A percentile compares a stretch with the other conserved stretches of the same genome.
Evolutionary conservation across 2,329 filamentous ascomycete species (phyloP).

Genomic region (Byssothecium circinans): DNA sequence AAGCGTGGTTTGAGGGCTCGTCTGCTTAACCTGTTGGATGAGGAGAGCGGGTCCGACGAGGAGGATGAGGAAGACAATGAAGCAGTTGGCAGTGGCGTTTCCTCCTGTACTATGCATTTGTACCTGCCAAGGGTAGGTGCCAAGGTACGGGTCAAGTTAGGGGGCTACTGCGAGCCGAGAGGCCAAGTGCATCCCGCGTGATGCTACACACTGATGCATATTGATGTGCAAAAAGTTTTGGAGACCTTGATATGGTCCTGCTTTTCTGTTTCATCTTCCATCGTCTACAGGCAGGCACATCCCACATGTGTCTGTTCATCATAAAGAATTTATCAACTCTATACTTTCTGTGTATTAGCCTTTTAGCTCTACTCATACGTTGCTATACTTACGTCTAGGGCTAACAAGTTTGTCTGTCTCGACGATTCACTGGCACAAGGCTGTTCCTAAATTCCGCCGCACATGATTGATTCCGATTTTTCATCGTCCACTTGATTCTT

Average conservation of each 20-base stretch:
- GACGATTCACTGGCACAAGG: no score
- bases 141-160: conserved; percentile 56
- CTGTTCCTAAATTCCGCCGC: no score
- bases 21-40: conserved; percentile 48
- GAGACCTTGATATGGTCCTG: not conserved
- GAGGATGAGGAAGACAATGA: conserved; percentile 65
- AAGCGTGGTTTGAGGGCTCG: conserved; percentile 35
- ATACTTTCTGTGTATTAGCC: no score
- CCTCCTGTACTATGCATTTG: conserved; percentile 56
- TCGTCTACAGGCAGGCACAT: not conserved
- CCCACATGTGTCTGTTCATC: not conserved
- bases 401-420: no score
- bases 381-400: no score
- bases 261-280: not conserved
- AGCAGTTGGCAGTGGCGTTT: conserved; percentile 61
- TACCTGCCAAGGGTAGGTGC: not conserved
- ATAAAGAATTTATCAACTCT: not conserved
- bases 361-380: no score
- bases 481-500: no score
- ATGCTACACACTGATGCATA: not conserved
- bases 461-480: no score
- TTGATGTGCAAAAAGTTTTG: not conserved
- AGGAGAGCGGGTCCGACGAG: conserved; percentile 60
- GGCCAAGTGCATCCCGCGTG: not conserved
- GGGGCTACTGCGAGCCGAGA: conserved; percentile 46